phyloP scores from a whole-genome alignment of 306 rosid genomes.

The Potentilla sterilis region DNA sequence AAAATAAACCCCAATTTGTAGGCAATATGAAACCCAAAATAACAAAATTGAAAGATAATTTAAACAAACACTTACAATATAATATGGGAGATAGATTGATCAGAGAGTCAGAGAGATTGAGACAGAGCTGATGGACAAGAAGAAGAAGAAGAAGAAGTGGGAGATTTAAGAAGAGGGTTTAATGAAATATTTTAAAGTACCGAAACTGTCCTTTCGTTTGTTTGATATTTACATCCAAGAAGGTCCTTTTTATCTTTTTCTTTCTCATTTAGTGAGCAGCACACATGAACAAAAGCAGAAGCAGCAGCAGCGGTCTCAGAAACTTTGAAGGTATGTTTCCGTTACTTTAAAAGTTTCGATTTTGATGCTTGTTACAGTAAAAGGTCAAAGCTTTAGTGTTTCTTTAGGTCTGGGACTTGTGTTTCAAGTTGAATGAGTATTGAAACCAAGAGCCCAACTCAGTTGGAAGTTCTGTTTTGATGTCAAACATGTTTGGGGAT shows the following conservation, averaged over 20 bases:
- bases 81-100: not conserved
- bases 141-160: not conserved
- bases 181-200: not conserved
- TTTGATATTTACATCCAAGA: not conserved
- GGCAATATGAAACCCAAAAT: not conserved
- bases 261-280: not conserved
- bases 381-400: not conserved
- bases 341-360: not conserved
- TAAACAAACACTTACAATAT: not conserved
- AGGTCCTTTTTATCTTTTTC: not conserved
- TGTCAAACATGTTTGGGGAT: not conserved
- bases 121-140: not conserved
- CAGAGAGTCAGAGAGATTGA: not conserved
- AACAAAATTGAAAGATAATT: not conserved
- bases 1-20: not conserved
- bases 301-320: not conserved
- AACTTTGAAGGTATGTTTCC: not conserved
- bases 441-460: not conserved
- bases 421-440: not conserved
- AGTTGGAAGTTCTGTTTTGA: not conserved
- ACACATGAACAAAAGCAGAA: too few species aligned
- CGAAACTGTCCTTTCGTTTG: not conserved
- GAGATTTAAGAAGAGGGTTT: not conserved
- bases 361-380: not conserved
- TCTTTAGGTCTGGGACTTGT: not conserved